Percentiles rank a stretch among this genome's conserved stretches.
Evolutionary conservation across 2,329 filamentous ascomycete genomes (phyloP).

Genomic region (Fusarium napiforme): DNA sequence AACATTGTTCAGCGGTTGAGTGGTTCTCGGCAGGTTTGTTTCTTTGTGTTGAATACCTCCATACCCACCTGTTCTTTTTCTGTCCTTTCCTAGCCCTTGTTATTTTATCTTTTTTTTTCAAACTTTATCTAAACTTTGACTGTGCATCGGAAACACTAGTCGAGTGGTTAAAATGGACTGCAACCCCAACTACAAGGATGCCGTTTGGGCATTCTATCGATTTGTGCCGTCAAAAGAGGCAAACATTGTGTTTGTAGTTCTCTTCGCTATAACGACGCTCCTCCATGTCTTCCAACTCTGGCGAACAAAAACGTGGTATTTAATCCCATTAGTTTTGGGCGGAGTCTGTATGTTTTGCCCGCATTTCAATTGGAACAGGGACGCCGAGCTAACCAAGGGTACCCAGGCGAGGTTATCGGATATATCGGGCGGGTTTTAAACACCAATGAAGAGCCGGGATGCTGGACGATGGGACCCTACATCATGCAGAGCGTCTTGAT

Average conservation of each 20-base stretch:
- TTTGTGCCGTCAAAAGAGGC: slow-evolving; percentile 40
- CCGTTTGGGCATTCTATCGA: slow-evolving; percentile 41
- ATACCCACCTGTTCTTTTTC: background rate
- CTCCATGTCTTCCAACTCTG: slow-evolving; percentile 41
- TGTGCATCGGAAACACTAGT: background rate
- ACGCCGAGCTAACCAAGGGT: background rate
- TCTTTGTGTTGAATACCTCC: background rate
- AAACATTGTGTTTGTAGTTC: slow-evolving; percentile 38
- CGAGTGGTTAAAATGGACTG: slow-evolving; percentile 22
- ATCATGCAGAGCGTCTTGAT: slow-evolving; percentile 54
- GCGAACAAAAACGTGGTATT: slow-evolving; percentile 42
- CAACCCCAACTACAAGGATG: slow-evolving; percentile 39
- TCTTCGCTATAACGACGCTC: slow-evolving; percentile 38
- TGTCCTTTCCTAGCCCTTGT: background rate
- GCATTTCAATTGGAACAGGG: background rate
- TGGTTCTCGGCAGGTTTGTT: too few species aligned
- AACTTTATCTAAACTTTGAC: background rate
- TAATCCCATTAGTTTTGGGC: slow-evolving; percentile 40
- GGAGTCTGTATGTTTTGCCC: slow-evolving; percentile 34
- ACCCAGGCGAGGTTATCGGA: slow-evolving; percentile 43
- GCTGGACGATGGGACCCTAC: slow-evolving; percentile 49
- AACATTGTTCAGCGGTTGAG: background rate
- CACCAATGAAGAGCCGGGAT: slow-evolving; percentile 51
- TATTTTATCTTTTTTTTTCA: background rate
- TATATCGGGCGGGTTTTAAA: slow-evolving; percentile 62